A percentile compares a stretch with the other conserved stretches of the same genome.
These are phyloP conservation scores for Chrysopogon serrulatus DNA, from an alignment of 176 grass and related monocot genomes.

Conservation along the genomic window DNA sequence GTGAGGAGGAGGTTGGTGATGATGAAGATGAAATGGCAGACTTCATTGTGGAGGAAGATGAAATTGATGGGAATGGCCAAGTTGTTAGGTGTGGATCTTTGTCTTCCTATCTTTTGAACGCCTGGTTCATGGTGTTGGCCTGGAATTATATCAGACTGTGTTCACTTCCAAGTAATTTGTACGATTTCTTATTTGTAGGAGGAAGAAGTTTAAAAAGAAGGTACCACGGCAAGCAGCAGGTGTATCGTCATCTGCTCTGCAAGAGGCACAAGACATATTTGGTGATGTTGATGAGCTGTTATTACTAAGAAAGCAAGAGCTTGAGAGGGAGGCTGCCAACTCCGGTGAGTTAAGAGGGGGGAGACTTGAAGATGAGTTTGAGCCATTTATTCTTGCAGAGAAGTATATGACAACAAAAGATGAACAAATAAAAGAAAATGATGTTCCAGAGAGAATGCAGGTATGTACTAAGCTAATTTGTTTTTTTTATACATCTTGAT, in stretches of 20 bases:
- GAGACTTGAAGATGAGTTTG: constrained; percentile 90
- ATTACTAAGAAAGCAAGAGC: constrained; percentile 58
- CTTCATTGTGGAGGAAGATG: constrained; percentile 97
- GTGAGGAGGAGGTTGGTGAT: constrained; percentile 54
- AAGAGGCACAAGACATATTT: constrained; percentile 97
- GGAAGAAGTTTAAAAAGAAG: constrained; percentile 61
- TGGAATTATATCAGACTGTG: background rate
- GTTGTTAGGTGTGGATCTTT: constrained; percentile 48
- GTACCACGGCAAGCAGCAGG: constrained; percentile 65
- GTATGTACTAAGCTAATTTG: constrained; percentile 18
- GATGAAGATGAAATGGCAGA: constrained; percentile 97
- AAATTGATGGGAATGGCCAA: constrained; percentile 82
- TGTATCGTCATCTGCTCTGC: constrained; percentile 85
- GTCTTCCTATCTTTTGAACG: background rate
- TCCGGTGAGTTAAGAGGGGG: constrained; percentile 41
- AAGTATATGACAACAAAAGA: constrained; percentile 98
- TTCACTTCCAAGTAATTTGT: background rate
- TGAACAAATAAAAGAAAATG: constrained; percentile 87
- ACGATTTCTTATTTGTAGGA: constrained; percentile 24
- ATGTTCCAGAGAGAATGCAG: constrained; percentile 97
- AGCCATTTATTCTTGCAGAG: constrained; percentile 96
- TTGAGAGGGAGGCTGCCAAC: constrained; percentile 59
- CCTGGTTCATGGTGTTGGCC: background rate
- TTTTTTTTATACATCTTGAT: background rate
- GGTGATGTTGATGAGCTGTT: constrained; percentile 94